Conservation (phyloP, 2,329 filamentous ascomycete genomes). For the Ophiostoma montium region DNA sequence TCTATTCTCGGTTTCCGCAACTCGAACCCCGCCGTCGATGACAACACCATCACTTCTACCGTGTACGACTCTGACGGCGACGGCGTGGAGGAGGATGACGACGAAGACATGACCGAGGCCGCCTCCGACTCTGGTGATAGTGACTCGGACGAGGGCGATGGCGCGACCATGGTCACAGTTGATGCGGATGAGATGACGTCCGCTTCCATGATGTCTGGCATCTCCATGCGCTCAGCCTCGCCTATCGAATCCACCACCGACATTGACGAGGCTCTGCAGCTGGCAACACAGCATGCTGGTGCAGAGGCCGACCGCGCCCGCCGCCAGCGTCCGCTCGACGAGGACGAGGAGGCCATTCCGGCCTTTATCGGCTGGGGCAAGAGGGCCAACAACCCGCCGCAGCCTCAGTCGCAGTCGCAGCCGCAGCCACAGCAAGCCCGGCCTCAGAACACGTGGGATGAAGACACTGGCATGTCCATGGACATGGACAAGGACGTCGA, state of each 20-base stretch:
- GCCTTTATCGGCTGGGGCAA: conserved; percentile 61
- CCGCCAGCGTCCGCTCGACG: conserved; percentile 48
- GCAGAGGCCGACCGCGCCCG: conserved; percentile 11
- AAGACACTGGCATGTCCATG: conserved; percentile 27
- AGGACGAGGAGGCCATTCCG: conserved; percentile 57
- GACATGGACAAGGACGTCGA: conserved; percentile 26
- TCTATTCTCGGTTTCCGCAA: conserved; percentile 21
- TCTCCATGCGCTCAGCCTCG: conserved; percentile 36
- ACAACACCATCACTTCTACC: conserved; percentile 60
- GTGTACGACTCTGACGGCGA: conserved; percentile 57
- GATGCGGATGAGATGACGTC: conserved; percentile 66
- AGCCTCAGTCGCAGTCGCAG: neutral
- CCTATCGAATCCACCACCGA: conserved; percentile 55
- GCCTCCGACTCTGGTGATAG: conserved; percentile 28
- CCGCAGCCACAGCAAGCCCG: conserved; percentile 14
- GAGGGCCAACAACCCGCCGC: conserved; percentile 26
- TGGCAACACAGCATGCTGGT: conserved; percentile 62
- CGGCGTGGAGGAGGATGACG: conserved; percentile 38
- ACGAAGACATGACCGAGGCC: conserved; percentile 26
- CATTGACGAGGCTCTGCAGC: conserved; percentile 62
- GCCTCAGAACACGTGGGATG: conserved; percentile 15
- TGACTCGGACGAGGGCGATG: conserved; percentile 48
- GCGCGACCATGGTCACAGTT: conserved; percentile 69
- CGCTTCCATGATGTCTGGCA: conserved; percentile 48
- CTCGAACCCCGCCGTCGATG: conserved; percentile 28